Evolutionary conservation across 768 basidiomycete genomes (phyloP).

Genomic region (Boletus eberwhitei): DNA sequence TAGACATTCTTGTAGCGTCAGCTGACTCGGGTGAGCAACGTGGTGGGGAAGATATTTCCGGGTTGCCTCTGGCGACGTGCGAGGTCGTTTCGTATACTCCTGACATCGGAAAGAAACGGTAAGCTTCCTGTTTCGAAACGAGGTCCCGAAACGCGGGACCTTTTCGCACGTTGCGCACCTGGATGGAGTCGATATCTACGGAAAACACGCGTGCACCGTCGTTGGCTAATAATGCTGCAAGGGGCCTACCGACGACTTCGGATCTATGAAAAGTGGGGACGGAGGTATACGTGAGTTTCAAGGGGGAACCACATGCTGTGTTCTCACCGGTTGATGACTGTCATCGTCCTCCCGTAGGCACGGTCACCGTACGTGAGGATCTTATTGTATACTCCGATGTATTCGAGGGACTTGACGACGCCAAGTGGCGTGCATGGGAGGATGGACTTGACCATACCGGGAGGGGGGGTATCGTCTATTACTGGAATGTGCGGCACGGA

Average conservation of each 20-base stretch:
- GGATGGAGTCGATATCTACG: conserved; percentile 92
- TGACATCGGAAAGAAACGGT: conserved; percentile 17
- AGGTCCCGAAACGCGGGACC: neutral
- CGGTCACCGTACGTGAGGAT: conserved; percentile 92
- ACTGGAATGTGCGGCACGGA: conserved; percentile 29
- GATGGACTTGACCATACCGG: conserved; percentile 91
- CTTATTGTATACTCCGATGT: conserved; percentile 88
- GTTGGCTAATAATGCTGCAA: conserved; percentile 94
- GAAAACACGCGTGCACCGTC: conserved; percentile 96
- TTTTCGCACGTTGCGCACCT: conserved; percentile 40
- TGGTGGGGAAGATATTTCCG: conserved; percentile 81
- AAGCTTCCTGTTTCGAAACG: neutral
- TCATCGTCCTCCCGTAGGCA: conserved; percentile 88
- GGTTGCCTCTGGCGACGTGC: conserved; percentile 34
- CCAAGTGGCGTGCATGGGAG: conserved; percentile 97
- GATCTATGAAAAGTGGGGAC: conserved; percentile 48
- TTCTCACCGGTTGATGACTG: conserved; percentile 86
- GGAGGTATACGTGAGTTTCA: neutral
- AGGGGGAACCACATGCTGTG: neutral
- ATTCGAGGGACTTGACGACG: conserved; percentile 92
- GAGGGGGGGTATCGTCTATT: conserved; percentile 62
- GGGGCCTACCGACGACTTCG: conserved; percentile 94
- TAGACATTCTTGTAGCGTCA: conserved; percentile 77
- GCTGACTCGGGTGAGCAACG: conserved; percentile 63
- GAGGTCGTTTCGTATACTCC: conserved; percentile 94